Conservation (phyloP, 2,329 filamentous ascomycete species). For the Microsporum audouinii region DNA sequence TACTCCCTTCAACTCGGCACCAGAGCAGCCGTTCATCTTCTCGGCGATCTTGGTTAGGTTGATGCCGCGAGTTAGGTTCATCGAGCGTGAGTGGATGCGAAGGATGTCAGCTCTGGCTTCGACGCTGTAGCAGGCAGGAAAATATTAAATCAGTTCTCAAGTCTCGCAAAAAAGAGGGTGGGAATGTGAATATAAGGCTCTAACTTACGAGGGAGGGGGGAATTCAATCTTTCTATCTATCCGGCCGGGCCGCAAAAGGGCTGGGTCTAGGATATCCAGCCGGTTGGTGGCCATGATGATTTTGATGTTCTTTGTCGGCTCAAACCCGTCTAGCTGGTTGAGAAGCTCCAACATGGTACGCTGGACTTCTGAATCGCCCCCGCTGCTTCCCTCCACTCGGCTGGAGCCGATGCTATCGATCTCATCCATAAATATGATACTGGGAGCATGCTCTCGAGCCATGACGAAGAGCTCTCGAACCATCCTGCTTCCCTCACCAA, state of each 20-base stretch:
- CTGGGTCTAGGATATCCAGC: slow-evolving; percentile 91
- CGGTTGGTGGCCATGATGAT: slow-evolving; percentile 99
- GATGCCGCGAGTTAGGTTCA: slow-evolving; percentile 96
- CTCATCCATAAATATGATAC: slow-evolving; percentile 99
- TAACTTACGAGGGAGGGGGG: slow-evolving; percentile 65
- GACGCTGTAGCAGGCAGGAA: slow-evolving; percentile 38
- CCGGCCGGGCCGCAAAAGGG: slow-evolving; percentile 84
- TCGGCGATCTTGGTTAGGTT: slow-evolving; percentile 97
- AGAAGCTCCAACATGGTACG: slow-evolving; percentile 96
- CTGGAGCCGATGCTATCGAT: slow-evolving; percentile 98
- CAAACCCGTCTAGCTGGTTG: slow-evolving; percentile 97
- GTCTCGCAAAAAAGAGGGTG: not conserved
- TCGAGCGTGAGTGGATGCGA: slow-evolving; percentile 91
- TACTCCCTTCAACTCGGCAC: slow-evolving; percentile 94
- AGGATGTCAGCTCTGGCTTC: slow-evolving; percentile 96
- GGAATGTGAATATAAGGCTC: slow-evolving; percentile 1
- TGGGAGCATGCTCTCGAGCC: slow-evolving; percentile 94
- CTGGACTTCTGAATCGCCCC: slow-evolving; percentile 95
- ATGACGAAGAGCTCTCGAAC: slow-evolving; percentile 98
- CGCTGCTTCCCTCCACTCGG: slow-evolving; percentile 87
- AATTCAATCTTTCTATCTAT: slow-evolving; percentile 99
- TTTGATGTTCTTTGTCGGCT: slow-evolving; percentile 99
- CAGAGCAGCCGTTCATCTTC: slow-evolving; percentile 99
- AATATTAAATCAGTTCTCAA: not conserved
- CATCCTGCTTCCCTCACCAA: slow-evolving; percentile 95